Conservation (phyloP, 768 basidiomycete species). For the Neoboletus brunneissimus region DNA sequence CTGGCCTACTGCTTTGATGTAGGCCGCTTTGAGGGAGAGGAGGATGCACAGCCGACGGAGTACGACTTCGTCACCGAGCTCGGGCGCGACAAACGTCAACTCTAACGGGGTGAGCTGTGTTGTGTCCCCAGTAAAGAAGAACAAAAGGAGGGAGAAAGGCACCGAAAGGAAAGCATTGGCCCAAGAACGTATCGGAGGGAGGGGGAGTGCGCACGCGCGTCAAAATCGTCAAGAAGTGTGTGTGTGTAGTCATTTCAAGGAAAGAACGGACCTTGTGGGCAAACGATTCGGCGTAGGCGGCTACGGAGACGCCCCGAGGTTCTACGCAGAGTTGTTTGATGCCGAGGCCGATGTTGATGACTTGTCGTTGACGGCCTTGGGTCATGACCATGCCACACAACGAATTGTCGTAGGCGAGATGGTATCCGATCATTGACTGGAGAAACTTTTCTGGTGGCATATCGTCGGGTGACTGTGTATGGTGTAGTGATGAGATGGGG, state of each 20-base stretch:
- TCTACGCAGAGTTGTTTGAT: constrained; percentile 66
- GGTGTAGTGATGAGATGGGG: not conserved
- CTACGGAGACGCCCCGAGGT: constrained; percentile 55
- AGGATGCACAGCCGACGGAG: constrained; percentile 75
- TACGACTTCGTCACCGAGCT: constrained; percentile 57
- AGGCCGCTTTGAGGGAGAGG: constrained; percentile 76
- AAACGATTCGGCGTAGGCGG: constrained; percentile 67
- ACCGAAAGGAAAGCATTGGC: too few relatives aligned
- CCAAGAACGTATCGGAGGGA: not conserved
- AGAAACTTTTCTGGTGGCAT: constrained; percentile 63
- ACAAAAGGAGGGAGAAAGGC: not conserved
- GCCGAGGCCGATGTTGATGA: constrained; percentile 80
- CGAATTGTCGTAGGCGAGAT: constrained; percentile 64
- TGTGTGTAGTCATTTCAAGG: not conserved
- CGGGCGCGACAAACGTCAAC: constrained; percentile 48
- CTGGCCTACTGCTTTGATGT: constrained; percentile 82
- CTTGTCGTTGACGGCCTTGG: constrained; percentile 70
- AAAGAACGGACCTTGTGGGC: constrained; percentile 62
- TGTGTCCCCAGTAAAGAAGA: too few relatives aligned
- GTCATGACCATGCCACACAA: constrained; percentile 85
- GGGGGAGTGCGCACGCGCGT: not conserved
- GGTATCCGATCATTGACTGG: constrained; percentile 78
- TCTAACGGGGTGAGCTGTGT: constrained; percentile 50
- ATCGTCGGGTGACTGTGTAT: constrained; percentile 48
- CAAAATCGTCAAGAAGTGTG: not conserved